A percentile compares a stretch with the other conserved stretches of the same genome.
phyloP scores from a whole-genome alignment of 306 rosid species.

The Carpinus viminea region DNA sequence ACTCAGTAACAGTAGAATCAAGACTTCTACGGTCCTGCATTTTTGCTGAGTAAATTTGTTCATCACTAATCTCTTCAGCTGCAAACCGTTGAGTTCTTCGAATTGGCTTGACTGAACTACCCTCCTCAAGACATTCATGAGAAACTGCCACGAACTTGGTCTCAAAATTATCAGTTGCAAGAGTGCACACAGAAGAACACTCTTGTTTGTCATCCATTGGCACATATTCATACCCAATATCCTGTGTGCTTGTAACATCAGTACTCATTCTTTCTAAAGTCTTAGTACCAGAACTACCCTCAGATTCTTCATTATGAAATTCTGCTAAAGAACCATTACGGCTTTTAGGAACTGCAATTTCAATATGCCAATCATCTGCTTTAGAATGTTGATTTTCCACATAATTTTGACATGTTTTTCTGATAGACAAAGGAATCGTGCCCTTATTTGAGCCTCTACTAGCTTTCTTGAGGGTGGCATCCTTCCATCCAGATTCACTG shows the following conservation, averaged over 20 bases:
- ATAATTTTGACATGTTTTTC: conserved; percentile 52
- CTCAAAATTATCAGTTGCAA: conserved; percentile 43
- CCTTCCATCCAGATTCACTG: conserved; percentile 58
- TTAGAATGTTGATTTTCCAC: conserved; percentile 45
- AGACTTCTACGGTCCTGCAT: conserved; percentile 59
- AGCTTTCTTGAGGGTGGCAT: conserved; percentile 41
- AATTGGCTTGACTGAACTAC: conserved; percentile 36
- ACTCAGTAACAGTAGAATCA: conserved; percentile 62
- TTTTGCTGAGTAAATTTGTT: conserved; percentile 43
- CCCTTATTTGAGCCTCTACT: conserved; percentile 37
- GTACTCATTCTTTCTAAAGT: conserved; percentile 59
- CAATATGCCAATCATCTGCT: conserved; percentile 72
- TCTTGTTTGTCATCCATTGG: conserved; percentile 81
- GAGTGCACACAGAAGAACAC: conserved; percentile 69
- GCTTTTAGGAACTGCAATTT: conserved; percentile 64
- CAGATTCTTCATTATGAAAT: conserved; percentile 70
- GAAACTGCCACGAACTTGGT: conserved; percentile 55
- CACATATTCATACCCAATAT: conserved; percentile 61
- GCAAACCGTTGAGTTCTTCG: conserved; percentile 46
- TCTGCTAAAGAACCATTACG: conserved; percentile 37
- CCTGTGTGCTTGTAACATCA: conserved; percentile 61
- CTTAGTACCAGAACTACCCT: conserved; percentile 74
- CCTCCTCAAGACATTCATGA: conserved; percentile 45
- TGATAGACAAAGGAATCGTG: conserved; percentile 56
- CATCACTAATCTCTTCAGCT: conserved; percentile 42